Percentiles rank a stretch among this genome's conserved stretches.
Evolutionary conservation across 2,329 filamentous ascomycete genomes (phyloP).

Genomic region (Fusarium liriodendri): DNA sequence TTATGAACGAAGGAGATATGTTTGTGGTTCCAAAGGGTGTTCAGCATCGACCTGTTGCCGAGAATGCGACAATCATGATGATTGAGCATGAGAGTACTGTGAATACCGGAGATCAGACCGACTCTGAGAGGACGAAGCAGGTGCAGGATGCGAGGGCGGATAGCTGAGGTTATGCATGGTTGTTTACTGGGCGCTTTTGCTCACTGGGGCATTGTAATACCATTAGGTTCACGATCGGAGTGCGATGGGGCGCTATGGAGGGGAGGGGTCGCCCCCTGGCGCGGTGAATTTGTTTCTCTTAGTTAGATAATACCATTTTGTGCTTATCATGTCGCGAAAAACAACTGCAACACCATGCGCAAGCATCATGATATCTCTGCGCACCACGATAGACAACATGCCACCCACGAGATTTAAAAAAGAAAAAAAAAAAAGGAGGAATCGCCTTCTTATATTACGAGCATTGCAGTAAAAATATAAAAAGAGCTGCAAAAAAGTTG

Average conservation of each 20-base stretch:
- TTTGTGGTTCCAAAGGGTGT: constrained; percentile 52
- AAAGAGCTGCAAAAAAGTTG: neutral
- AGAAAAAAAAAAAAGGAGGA: no score
- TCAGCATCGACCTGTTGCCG: constrained; percentile 50
- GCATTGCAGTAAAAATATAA: neutral
- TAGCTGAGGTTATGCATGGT: neutral
- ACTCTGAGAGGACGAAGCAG: constrained; percentile 39
- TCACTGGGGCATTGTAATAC: neutral
- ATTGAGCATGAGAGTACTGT: constrained; percentile 50
- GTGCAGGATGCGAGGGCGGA: constrained; percentile 29
- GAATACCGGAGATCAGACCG: constrained; percentile 44
- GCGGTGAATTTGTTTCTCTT: neutral
- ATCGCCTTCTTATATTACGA: neutral
- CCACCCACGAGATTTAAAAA: neutral
- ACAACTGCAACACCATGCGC: neutral
- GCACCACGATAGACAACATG: neutral
- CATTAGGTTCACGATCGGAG: neutral
- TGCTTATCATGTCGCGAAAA: neutral
- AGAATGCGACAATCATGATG: constrained; percentile 52
- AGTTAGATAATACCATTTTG: neutral
- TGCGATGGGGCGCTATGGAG: neutral
- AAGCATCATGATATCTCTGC: neutral
- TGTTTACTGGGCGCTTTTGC: neutral
- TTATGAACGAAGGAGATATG: constrained; percentile 48
- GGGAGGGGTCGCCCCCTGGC: neutral